Evolutionary conservation across 2,329 filamentous ascomycete species (phyloP).

Genomic region (Pseudocercospora pini-densiflorae): DNA sequence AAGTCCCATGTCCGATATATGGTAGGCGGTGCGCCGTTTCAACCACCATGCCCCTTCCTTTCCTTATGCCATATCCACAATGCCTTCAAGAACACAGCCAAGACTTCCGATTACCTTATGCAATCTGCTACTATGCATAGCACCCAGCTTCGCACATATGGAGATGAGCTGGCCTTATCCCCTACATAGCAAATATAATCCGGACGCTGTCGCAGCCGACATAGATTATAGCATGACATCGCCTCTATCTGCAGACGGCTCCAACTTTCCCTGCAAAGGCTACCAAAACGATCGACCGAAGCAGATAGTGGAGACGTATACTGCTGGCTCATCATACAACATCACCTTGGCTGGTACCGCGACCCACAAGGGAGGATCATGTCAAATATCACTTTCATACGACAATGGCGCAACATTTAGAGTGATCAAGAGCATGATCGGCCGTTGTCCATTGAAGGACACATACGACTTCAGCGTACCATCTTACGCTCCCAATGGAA

Average conservation of each 20-base stretch:
- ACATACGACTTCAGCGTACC: slow-evolving; percentile 71
- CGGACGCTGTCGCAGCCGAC: slow-evolving; percentile 46
- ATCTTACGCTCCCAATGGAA: slow-evolving; percentile 60
- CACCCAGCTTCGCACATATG: slow-evolving; percentile 51
- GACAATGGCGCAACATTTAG: slow-evolving; percentile 72
- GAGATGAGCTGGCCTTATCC: slow-evolving; percentile 61
- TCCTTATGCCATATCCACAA: slow-evolving; percentile 13
- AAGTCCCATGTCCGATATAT: slow-evolving; percentile 15
- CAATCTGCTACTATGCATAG: slow-evolving; percentile 20
- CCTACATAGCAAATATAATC: slow-evolving; percentile 57
- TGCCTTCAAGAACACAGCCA: slow-evolving; percentile 23
- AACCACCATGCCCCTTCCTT: slow-evolving; percentile 6
- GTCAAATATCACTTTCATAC: slow-evolving; percentile 75
- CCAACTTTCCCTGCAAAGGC: slow-evolving; percentile 78
- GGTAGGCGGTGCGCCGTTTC: slow-evolving; percentile 9
- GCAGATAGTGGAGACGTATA: slow-evolving; percentile 63
- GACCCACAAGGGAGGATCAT: slow-evolving; percentile 67
- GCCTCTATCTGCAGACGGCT: slow-evolving; percentile 64
- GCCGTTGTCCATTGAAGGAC: slow-evolving; percentile 58
- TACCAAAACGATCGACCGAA: slow-evolving; percentile 59
- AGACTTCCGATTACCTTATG: slow-evolving; percentile 5
- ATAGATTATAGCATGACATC: slow-evolving; percentile 75
- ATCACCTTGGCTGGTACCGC: slow-evolving; percentile 66
- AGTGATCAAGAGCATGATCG: slow-evolving; percentile 67
- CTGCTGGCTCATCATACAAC: slow-evolving; percentile 65